Conservation (phyloP, 768 basidiomycete species). For the Cyclocybe cylindracea region DNA sequence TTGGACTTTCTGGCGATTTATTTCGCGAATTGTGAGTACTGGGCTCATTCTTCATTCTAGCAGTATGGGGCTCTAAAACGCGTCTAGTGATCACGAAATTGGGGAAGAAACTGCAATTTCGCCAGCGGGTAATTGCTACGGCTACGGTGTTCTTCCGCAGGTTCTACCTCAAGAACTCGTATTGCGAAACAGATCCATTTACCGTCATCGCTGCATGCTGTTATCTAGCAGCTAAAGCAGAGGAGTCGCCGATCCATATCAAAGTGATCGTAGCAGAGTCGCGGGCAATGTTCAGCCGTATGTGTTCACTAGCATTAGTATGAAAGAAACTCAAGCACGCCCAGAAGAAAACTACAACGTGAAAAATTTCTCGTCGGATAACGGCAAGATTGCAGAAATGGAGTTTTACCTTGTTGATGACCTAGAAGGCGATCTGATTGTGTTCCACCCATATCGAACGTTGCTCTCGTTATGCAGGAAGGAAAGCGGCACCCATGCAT, state of each 20-base stretch:
- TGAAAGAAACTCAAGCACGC: not conserved
- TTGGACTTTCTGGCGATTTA: constrained; percentile 85
- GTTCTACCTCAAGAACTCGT: constrained; percentile 96
- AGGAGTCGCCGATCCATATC: constrained; percentile 94
- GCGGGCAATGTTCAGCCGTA: constrained; percentile 71
- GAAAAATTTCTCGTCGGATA: constrained; percentile 84
- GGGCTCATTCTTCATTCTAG: not conserved
- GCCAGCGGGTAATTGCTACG: constrained; percentile 92
- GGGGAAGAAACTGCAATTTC: constrained; percentile 77
- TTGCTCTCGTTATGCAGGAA: constrained; percentile 76
- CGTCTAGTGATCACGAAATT: constrained; percentile 78
- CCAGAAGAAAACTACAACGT: constrained; percentile 68
- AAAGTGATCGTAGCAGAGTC: constrained; percentile 90
- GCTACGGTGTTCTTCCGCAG: constrained; percentile 94
- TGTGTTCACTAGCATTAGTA: constrained; percentile 21
- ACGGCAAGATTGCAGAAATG: constrained; percentile 95
- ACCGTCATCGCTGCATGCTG: constrained; percentile 91
- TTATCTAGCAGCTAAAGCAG: constrained; percentile 96
- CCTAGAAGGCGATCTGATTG: constrained; percentile 89
- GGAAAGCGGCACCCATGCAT: constrained; percentile 28
- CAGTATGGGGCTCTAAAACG: not conserved
- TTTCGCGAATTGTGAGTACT: constrained; percentile 74
- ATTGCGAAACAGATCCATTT: constrained; percentile 95
- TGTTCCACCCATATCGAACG: constrained; percentile 95
- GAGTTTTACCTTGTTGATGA: constrained; percentile 98